These are phyloP conservation scores for Mycena filopes DNA, from an alignment of 768 basidiomycete species.

Conservation along the genomic window DNA sequence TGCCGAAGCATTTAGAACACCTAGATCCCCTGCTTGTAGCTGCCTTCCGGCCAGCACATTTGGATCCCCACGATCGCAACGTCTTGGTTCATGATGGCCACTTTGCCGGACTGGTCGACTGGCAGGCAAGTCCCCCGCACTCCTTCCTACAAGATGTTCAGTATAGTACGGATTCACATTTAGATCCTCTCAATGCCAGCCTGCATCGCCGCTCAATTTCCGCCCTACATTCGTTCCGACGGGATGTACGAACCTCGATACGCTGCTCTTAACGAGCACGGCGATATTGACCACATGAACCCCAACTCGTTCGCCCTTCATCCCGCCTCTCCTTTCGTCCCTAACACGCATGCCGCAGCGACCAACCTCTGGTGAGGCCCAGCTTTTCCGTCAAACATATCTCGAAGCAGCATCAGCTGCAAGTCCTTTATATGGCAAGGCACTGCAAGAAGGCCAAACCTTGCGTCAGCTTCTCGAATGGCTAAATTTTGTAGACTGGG, in stretches of 20 bases:
- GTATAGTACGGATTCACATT: background rate
- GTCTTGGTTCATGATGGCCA: conserved; percentile 6
- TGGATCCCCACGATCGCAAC: conserved; percentile 13
- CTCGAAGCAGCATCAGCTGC: background rate
- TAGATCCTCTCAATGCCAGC: conserved; percentile 8
- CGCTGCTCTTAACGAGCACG: background rate
- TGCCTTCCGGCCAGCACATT: conserved; percentile 2
- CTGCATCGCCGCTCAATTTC: conserved; percentile 7
- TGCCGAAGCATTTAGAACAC: background rate
- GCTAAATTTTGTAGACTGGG: conserved; percentile 17
- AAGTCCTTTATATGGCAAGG: conserved; percentile 9
- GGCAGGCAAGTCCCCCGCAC: conserved; percentile 1
- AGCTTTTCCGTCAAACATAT: background rate
- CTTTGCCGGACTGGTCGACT: conserved; percentile 12
- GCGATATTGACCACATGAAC: conserved; percentile 4
- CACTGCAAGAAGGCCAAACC: conserved; percentile 1
- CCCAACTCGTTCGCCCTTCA: background rate
- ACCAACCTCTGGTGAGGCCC: conserved; percentile 1
- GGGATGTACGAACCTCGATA: conserved; percentile 11
- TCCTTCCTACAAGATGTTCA: background rate
- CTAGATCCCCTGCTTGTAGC: conserved; percentile 12
- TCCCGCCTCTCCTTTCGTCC: background rate
- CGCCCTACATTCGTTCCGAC: conserved; percentile 9
- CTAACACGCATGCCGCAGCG: conserved; percentile 6
- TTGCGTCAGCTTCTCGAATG: conserved; percentile 14